Base-by-base conservation (phyloP, 2,329 filamentous ascomycete genomes). In the Beauveria pseudobassiana region DNA sequence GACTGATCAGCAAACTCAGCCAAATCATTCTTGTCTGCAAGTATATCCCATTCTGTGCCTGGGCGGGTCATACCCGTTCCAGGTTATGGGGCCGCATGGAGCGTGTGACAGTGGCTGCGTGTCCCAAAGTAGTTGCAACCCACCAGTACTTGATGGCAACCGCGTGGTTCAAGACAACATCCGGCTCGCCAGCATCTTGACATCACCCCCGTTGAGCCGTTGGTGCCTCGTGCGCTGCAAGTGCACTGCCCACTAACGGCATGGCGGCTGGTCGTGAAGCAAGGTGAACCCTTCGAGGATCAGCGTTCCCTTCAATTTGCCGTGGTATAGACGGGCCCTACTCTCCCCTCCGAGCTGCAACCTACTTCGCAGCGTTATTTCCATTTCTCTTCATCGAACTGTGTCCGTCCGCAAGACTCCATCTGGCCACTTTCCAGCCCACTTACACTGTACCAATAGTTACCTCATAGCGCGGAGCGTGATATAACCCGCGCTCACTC, bases 1-100 rank as follows among this genome's bases (percentile, higher is more conserved):
- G 38, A 5, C 22, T 43, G 22, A 6, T 43, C 28, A 14, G 50
- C 50, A 7, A 52, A 30, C 10, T 42, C 38, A 48, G 24, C 43
- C 20, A 2, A 12, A 57, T 38, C n/a, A 12, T 30, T 43, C 40
- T 38, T 20, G 28, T 51, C 56, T 42, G 46, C 48, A 50, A 40
- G 55, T 38, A 16, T 42, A 26, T 26, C 26, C 18, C 22, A 42
- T 24, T 43, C 49, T 16, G 57, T 26, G 7, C 26, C 28, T 12
- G 9, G 20, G 53, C 14, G 20, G 43, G 56, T 52, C 56, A 18
- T 7, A 51, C 56, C 56, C 48, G 49, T 60, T 60, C 49, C 57
- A 60, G 49, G 57, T 51, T 52, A 60, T 60, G 57, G 57, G 49
- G 53, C 57, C n/a, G 10, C 5, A 57, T 46, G 54, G 54, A n/a